Base-by-base conservation (phyloP, 805 yeast species). In the Hagleromyces aurorensis region DNA sequence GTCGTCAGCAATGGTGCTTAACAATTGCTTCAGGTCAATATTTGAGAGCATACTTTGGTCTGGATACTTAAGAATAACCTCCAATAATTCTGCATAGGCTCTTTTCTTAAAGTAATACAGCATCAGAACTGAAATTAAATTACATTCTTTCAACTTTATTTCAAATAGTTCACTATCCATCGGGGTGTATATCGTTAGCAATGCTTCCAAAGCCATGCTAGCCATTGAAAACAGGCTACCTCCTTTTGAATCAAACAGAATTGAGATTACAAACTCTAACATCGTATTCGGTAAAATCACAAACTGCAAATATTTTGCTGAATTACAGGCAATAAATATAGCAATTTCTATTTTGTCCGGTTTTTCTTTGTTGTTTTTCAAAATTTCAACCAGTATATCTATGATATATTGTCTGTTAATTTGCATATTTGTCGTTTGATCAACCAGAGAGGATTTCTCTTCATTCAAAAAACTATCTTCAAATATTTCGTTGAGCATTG, bases 231-330 rank as follows among this genome's bases (percentile, higher is more conserved):
- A 64, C 15, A 41, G 44, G 5, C 38, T 33, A 9, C 44, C 43
- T 7, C 52, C 53, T 10, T 58, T 43, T 28, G 51, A 59, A 12
- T 60, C 41, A 43, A 83, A 78, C 19, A 86, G 55, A 3, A 52
- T 55, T 4, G 63, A 56, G 15, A 80, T 57, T 0, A 79, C 57
- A 3, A 54, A 49, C 5, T 68, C 67, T 23, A 81, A 49, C 2
- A 64, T 57, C 1, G 72, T 61, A 32, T 78, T 91, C 1, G 86
- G 70, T 1, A 91, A 52, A 24, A 84, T 65, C 7, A 89, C 66
- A 38, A 83, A 87, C 54, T 89, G 98, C 8, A 72, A 65, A 52
- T 81, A 89, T 49, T 89, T 91, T 2, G 96, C 79, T 38, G 78
- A 74, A 48, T 82, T 87, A 34, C 89, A 57, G 0, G 89, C 82